Conservation (phyloP, 148 eudicot genomes). For the Chenopodium album region DNA sequence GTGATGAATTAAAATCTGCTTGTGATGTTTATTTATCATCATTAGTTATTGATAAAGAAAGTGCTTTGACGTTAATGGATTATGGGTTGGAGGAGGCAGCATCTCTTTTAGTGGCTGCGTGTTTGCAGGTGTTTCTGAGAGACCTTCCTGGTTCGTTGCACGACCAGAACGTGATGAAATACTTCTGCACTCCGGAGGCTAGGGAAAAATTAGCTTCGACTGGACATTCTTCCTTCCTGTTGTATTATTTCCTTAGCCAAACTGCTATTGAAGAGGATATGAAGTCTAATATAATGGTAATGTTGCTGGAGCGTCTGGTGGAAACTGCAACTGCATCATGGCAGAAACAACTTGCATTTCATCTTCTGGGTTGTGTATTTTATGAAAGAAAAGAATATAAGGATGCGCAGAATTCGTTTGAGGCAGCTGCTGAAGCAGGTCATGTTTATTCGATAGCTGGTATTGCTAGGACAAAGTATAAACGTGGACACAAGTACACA, state of each 20-base stretch:
- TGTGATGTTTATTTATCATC: slow-evolving; percentile 72
- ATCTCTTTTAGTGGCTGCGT: slow-evolving; percentile 70
- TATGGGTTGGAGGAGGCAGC: slow-evolving; percentile 81
- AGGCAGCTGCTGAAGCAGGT: slow-evolving; percentile 62
- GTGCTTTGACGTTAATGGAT: slow-evolving; percentile 65
- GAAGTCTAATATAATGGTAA: slow-evolving; percentile 50
- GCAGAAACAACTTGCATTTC: slow-evolving; percentile 79
- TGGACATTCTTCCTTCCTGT: slow-evolving; percentile 67
- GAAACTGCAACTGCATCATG: slow-evolving; percentile 61
- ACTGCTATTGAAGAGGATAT: slow-evolving; percentile 66
- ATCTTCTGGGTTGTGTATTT: slow-evolving; percentile 79
- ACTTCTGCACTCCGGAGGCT: slow-evolving; percentile 61
- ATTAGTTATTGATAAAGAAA: slow-evolving; percentile 48
- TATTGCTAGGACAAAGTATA: slow-evolving; percentile 67
- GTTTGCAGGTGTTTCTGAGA: slow-evolving; percentile 70
- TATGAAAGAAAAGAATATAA: slow-evolving; percentile 68
- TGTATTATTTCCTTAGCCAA: slow-evolving; percentile 76
- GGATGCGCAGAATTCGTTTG: slow-evolving; percentile 69
- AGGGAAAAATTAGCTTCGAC: slow-evolving; percentile 47
- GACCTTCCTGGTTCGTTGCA: slow-evolving; percentile 64
- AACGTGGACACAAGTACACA: slow-evolving; percentile 74
- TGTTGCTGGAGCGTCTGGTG: slow-evolving; percentile 61
- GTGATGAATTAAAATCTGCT: slow-evolving; percentile 67
- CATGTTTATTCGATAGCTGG: slow-evolving; percentile 83
- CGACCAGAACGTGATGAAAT: slow-evolving; percentile 45